Evolutionary conservation across 345 rosid genomes (phyloP).

Genomic region (Passiflora organensis): DNA sequence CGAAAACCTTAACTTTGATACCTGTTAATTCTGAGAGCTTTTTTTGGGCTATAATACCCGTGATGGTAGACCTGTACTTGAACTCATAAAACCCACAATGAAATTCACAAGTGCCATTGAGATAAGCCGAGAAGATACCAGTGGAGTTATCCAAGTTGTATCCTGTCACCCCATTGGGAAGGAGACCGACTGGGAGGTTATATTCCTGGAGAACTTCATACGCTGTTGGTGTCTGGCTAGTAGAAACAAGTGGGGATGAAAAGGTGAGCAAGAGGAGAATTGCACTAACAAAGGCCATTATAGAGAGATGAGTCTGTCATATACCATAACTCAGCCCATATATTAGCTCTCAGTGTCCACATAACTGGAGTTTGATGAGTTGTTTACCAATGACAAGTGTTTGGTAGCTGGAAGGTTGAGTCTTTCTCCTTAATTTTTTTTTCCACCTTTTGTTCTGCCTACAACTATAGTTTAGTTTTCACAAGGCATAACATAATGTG

Average conservation of each 20-base stretch:
- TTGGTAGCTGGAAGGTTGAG: no score
- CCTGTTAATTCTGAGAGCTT: slow-evolving; percentile 37
- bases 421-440: no score
- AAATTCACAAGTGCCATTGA: slow-evolving; percentile 35
- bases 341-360: no score
- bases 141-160: slow-evolving; percentile 35
- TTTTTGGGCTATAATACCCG: slow-evolving; percentile 30
- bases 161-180: slow-evolving; percentile 40
- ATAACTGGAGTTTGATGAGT: no score
- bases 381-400: no score
- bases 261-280: slow-evolving; percentile 5
- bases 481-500: no score
- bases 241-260: neutral
- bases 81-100: slow-evolving; percentile 39
- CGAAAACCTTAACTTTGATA: slow-evolving; percentile 36
- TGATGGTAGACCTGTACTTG: slow-evolving; percentile 36
- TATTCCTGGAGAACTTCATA: slow-evolving; percentile 46
- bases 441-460: no score
- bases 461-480: no score
- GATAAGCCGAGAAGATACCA: slow-evolving; percentile 29
- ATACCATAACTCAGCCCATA: no score
- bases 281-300: slow-evolving; percentile 4
- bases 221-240: slow-evolving; percentile 23
- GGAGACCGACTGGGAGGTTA: slow-evolving; percentile 56
- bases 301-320: no score